These are phyloP conservation scores for Aspergillus sclerotialis DNA, from an alignment of 2,329 filamentous ascomycete genomes.

Conservation along the genomic window DNA sequence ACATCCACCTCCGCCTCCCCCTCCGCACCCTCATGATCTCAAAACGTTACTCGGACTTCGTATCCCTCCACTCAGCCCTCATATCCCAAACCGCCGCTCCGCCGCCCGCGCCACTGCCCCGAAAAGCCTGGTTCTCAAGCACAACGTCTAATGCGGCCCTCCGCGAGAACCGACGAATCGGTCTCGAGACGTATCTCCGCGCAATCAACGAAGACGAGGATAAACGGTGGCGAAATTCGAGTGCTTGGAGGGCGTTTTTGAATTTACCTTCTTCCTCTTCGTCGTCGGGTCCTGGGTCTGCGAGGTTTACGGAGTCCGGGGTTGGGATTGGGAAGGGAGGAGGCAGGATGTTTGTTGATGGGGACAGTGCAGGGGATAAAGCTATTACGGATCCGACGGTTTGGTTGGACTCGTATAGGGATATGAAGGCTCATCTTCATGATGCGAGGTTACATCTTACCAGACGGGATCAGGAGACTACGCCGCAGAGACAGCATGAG, in stretches of 20 bases:
- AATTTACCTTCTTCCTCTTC: slow-evolving; percentile 44
- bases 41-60: slow-evolving; percentile 61
- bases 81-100: slow-evolving; percentile 43
- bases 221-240: slow-evolving; percentile 50
- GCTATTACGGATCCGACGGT: slow-evolving; percentile 46
- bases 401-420: slow-evolving; percentile 56
- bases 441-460: slow-evolving; percentile 54
- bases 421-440: slow-evolving; percentile 55
- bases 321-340: slow-evolving; percentile 10
- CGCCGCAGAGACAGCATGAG: slow-evolving; percentile 55
- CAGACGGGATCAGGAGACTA: slow-evolving; percentile 52
- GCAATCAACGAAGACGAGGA: slow-evolving; percentile 52
- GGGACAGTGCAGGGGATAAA: slow-evolving; percentile 9
- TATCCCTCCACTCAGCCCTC: slow-evolving; percentile 47
- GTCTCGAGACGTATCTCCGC: slow-evolving; percentile 52
- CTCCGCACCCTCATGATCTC: slow-evolving; percentile 52
- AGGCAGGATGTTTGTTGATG: slow-evolving; percentile 14
- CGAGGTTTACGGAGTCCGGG: slow-evolving; percentile 33
- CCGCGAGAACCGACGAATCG: slow-evolving; percentile 50
- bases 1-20: slow-evolving; percentile 54
- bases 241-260: slow-evolving; percentile 53
- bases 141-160: slow-evolving; percentile 51
- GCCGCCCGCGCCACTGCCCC: slow-evolving; percentile 49
- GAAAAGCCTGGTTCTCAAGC: slow-evolving; percentile 55
- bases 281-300: slow-evolving; percentile 21